Evolutionary conservation across 108 stramenopile genomes (phyloP).

Genomic region (Parmales sp.): DNA sequence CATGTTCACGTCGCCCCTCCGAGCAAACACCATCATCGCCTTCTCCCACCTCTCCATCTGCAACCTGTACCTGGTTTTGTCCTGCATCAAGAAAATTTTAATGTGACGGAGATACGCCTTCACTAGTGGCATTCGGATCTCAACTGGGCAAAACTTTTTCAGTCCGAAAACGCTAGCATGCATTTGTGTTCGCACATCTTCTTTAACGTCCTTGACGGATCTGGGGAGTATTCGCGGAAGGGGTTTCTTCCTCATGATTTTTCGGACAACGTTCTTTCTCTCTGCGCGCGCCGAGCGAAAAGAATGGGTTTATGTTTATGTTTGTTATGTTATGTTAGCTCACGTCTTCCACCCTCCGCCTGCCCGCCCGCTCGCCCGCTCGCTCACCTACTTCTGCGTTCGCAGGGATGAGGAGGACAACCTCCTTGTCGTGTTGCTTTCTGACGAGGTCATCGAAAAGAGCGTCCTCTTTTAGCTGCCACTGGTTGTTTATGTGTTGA

Average conservation of each 20-base stretch:
- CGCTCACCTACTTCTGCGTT: conserved; percentile 2
- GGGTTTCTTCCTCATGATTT: background rate
- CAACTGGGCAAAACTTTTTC: background rate
- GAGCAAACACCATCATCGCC: background rate
- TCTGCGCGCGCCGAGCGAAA: too few relatives aligned
- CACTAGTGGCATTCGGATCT: background rate
- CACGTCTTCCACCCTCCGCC: too few relatives aligned
- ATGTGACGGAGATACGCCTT: background rate
- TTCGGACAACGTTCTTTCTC: background rate
- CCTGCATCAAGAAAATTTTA: background rate
- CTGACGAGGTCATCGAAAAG: background rate
- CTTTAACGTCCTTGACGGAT: background rate
- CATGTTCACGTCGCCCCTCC: background rate
- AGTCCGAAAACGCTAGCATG: background rate
- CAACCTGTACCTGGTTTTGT: background rate
- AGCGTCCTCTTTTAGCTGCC: background rate
- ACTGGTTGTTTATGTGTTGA: background rate
- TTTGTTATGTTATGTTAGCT: too few relatives aligned
- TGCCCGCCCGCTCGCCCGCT: too few relatives aligned
- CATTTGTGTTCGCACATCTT: background rate
- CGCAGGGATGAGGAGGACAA: background rate
- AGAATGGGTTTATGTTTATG: too few relatives aligned
- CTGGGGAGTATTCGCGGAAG: background rate
- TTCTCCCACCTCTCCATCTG: background rate
- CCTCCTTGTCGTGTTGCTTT: background rate